phyloP scores from a whole-genome alignment of 1,284 basidiomycete genomes.

The Puccinia polysora region DNA sequence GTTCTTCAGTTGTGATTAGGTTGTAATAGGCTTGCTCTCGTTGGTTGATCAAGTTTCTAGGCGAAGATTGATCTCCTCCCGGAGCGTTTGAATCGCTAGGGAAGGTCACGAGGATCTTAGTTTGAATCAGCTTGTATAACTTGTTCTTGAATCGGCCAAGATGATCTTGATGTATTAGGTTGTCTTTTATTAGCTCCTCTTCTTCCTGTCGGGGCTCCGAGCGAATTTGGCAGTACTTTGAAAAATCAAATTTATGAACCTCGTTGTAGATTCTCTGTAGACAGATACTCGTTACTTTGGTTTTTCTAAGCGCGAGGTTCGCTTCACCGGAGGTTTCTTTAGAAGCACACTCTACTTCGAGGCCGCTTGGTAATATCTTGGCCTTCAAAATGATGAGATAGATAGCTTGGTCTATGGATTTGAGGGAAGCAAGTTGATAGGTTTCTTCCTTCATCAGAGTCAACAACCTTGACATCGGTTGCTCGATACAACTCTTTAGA shows the following conservation, averaged over 20 bases:
- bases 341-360: too few relatives aligned
- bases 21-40: background rate
- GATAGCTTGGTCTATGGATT: background rate
- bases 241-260: constrained; percentile 1
- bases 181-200: background rate
- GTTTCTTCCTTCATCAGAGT: background rate
- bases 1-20: background rate
- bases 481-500: background rate
- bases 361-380: too few relatives aligned
- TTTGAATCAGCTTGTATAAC: background rate
- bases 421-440: background rate
- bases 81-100: background rate
- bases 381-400: background rate
- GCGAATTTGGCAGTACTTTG: background rate
- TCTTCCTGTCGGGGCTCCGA: too few relatives aligned
- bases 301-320: too few relatives aligned
- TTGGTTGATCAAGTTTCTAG: background rate
- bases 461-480: background rate
- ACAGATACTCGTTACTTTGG: background rate
- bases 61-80: background rate
- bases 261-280: constrained; percentile 16
- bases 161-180: background rate
- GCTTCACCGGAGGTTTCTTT: too few relatives aligned
- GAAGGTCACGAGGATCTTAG: background rate
- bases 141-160: background rate